Evolutionary conservation across 345 rosid species (phyloP).

Genomic region (Camelina laxa): DNA sequence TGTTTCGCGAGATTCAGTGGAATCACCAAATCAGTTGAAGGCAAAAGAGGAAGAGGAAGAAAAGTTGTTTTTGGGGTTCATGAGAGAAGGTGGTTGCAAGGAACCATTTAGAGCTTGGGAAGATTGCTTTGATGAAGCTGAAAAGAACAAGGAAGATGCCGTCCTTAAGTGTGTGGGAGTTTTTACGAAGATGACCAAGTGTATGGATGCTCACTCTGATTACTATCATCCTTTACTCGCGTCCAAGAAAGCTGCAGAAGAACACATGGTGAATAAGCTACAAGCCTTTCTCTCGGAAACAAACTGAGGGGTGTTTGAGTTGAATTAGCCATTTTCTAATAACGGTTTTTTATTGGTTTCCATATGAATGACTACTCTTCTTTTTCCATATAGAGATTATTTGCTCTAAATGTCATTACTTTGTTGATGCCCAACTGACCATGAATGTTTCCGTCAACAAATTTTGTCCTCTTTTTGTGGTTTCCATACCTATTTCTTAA

Average conservation of each 20-base stretch:
- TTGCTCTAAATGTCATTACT: too few species aligned
- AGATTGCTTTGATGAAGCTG: constrained; percentile 69
- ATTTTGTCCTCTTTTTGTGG: too few species aligned
- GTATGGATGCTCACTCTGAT: constrained; percentile 77
- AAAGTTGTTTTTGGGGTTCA: constrained; percentile 73
- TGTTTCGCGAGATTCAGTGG: background rate
- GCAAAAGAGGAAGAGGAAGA: constrained; percentile 53
- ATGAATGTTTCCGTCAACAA: too few species aligned
- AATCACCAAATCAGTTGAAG: too few species aligned
- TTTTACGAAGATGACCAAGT: constrained; percentile 54
- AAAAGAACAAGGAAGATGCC: constrained; percentile 59
- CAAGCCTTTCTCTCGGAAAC: constrained; percentile 29
- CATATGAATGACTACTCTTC: too few species aligned
- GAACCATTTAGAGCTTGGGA: constrained; percentile 70
- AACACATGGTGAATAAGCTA: constrained; percentile 49
- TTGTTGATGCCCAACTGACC: too few species aligned
- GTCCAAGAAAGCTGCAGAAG: constrained; percentile 61
- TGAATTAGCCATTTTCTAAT: background rate
- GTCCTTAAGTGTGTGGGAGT: constrained; percentile 69
- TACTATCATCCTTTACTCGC: constrained; percentile 73
- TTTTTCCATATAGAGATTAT: too few species aligned
- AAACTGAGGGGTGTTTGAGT: background rate
- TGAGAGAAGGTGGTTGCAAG: constrained; percentile 89
- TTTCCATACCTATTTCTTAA: too few species aligned
- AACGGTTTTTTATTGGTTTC: too few species aligned